Percentiles rank a stretch among this genome's conserved stretches.
phyloP scores from a whole-genome alignment of 805 yeast species.

The Teunomyces pallodes region DNA sequence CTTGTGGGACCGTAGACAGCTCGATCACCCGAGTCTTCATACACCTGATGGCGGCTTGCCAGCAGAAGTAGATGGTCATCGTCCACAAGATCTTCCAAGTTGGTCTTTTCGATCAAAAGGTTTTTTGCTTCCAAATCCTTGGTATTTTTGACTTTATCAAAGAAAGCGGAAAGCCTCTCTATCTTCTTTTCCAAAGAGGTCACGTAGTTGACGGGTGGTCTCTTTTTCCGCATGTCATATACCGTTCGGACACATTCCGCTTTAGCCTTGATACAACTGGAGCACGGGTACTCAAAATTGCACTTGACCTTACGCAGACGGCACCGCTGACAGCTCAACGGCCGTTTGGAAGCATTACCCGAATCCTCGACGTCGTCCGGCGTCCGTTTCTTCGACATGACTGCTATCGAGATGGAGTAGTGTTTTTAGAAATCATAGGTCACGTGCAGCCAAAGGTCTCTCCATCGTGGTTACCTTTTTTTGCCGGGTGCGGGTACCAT shows the following conservation, averaged over 20 bases:
- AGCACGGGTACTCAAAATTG: conserved; percentile 48
- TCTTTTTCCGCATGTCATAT: conserved; percentile 49
- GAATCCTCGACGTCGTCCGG: not conserved
- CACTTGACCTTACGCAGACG: conserved; percentile 47
- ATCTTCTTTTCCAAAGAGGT: conserved; percentile 38
- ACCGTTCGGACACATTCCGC: conserved; percentile 47
- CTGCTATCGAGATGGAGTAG: not conserved
- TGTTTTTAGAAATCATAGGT: not conserved
- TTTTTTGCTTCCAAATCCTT: conserved; percentile 16
- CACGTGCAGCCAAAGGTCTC: not conserved
- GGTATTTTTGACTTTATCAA: conserved; percentile 21
- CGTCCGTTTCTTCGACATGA: not conserved
- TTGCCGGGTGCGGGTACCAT: no score
- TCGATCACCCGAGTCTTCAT: conserved; percentile 14
- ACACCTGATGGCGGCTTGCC: not conserved
- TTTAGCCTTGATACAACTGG: conserved; percentile 42
- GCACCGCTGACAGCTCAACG: conserved; percentile 40
- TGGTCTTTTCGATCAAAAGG: conserved; percentile 18
- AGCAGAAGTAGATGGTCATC: not conserved
- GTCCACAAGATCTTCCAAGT: conserved; percentile 13
- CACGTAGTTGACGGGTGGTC: conserved; percentile 52
- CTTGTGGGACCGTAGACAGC: conserved; percentile 47
- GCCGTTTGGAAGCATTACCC: conserved; percentile 8
- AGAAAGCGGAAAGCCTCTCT: conserved; percentile 20
- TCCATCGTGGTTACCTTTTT: no score